These are phyloP conservation scores for Cutaneotrichosporon cutaneum DNA, from an alignment of 1,284 basidiomycete species.

Conservation along the genomic window DNA sequence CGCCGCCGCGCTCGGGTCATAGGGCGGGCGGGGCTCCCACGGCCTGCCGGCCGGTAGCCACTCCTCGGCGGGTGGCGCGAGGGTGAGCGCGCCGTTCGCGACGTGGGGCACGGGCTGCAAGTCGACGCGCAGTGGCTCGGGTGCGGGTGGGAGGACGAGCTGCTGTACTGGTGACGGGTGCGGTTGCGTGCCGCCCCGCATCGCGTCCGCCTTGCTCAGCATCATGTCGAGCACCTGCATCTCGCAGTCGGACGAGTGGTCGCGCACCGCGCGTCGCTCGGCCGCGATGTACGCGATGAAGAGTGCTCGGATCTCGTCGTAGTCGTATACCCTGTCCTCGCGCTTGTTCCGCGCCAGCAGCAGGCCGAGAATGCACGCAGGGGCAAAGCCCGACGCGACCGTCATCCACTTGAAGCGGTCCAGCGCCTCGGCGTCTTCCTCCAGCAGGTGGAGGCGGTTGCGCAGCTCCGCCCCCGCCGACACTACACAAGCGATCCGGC, in stretches of 20 bases:
- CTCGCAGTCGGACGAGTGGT: constrained; percentile 17
- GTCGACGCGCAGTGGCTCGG: neutral
- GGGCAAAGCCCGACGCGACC: constrained; percentile 36
- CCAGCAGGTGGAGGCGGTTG: constrained; percentile 27
- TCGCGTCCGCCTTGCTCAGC: constrained; percentile 20
- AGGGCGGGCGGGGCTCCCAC: constrained; percentile 23
- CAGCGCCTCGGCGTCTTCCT: constrained; percentile 27
- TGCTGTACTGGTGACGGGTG: neutral
- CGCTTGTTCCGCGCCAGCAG: constrained; percentile 26
- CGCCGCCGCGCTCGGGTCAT: constrained; percentile 22
- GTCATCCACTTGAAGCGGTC: constrained; percentile 44
- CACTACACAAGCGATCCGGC: constrained; percentile 28
- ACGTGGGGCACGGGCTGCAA: neutral
- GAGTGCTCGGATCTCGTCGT: constrained; percentile 20
- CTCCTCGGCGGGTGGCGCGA: constrained; percentile 15
- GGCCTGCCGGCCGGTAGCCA: constrained; percentile 8
- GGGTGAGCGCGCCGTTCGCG: constrained; percentile 9
- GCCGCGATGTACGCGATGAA: constrained; percentile 18
- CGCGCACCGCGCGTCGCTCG: constrained; percentile 16
- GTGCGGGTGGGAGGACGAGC: neutral
- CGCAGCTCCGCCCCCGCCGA: constrained; percentile 31
- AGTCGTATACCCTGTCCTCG: constrained; percentile 21
- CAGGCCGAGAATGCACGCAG: constrained; percentile 35
- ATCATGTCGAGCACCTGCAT: constrained; percentile 28
- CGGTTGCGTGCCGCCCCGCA: neutral